phyloP scores from a whole-genome alignment of 2,329 filamentous ascomycete species.

The Gremmenia infestans region DNA sequence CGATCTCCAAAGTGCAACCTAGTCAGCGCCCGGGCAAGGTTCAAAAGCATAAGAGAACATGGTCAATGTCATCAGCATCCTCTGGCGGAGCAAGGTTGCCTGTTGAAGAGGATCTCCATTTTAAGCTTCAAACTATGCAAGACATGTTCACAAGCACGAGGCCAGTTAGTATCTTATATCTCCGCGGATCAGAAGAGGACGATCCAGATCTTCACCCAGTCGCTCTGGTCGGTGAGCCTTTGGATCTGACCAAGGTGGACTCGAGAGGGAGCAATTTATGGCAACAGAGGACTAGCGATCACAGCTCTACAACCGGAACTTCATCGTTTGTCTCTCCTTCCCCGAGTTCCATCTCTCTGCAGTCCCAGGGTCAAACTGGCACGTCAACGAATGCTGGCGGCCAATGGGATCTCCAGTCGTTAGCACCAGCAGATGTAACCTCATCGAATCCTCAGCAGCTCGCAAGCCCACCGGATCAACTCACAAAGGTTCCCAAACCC shows the following conservation, averaged over 20 bases:
- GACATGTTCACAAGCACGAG: slow-evolving; percentile 87
- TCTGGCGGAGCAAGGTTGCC: slow-evolving; percentile 53
- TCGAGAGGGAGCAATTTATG: slow-evolving; percentile 29
- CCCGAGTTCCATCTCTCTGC: slow-evolving; percentile 59
- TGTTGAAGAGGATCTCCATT: slow-evolving; percentile 70
- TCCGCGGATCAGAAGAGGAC: slow-evolving; percentile 71
- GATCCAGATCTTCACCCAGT: slow-evolving; percentile 78
- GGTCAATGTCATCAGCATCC: slow-evolving; percentile 84
- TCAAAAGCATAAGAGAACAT: slow-evolving; percentile 86
- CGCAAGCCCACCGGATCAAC: slow-evolving; percentile 44
- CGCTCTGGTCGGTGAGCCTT: slow-evolving; percentile 61
- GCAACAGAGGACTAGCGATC: slow-evolving; percentile 45
- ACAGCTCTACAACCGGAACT: slow-evolving; percentile 52
- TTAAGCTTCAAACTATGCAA: slow-evolving; percentile 71
- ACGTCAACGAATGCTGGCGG: slow-evolving; percentile 31
- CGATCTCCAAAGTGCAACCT: slow-evolving; percentile 37
- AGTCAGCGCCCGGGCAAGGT: slow-evolving; percentile 70
- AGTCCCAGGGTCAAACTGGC: slow-evolving; percentile 47
- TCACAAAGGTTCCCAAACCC: slow-evolving; percentile 50
- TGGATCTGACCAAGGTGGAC: slow-evolving; percentile 51
- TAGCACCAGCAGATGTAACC: slow-evolving; percentile 43
- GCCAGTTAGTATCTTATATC: slow-evolving; percentile 71
- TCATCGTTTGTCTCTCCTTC: slow-evolving; percentile 62
- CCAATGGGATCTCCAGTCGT: slow-evolving; percentile 55
- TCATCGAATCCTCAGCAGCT: slow-evolving; percentile 37